Conservation (phyloP, 2,329 filamentous ascomycete genomes). For the Leptodontidium sp. region DNA sequence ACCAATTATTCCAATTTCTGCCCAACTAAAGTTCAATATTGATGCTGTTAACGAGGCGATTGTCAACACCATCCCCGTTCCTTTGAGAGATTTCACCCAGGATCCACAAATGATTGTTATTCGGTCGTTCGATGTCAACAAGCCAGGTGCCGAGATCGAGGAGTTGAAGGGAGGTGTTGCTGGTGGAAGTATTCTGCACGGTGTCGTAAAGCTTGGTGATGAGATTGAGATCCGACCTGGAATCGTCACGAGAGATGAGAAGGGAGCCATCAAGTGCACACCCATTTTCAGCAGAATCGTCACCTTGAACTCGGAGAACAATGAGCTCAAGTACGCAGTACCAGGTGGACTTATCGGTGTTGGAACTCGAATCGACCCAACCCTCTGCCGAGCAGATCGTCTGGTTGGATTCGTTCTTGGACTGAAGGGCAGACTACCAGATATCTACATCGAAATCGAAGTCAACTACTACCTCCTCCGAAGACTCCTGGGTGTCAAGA, state of each 20-base stretch:
- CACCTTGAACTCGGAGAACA: slow-evolving; percentile 95
- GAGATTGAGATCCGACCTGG: slow-evolving; percentile 99
- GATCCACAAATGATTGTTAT: slow-evolving; percentile 99
- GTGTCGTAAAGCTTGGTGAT: slow-evolving; percentile 95
- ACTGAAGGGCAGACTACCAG: slow-evolving; percentile 89
- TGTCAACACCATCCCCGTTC: slow-evolving; percentile 93
- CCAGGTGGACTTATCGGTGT: slow-evolving; percentile 98
- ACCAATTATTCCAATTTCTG: slow-evolving; percentile 95
- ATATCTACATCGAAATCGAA: slow-evolving; percentile 98
- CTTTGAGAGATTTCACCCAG: slow-evolving; percentile 86
- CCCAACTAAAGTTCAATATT: slow-evolving; percentile 99
- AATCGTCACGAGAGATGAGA: slow-evolving; percentile 94
- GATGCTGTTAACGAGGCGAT: slow-evolving; percentile 97
- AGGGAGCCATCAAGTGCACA: slow-evolving; percentile 93
- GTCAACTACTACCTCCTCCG: slow-evolving; percentile 99
- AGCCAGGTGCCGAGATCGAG: slow-evolving; percentile 98
- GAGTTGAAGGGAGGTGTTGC: slow-evolving; percentile 98
- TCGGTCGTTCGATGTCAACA: slow-evolving; percentile 99
- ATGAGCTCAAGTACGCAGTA: slow-evolving; percentile 97
- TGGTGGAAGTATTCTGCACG: slow-evolving; percentile 94
- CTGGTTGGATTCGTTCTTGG: slow-evolving; percentile 97
- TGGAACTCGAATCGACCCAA: slow-evolving; percentile 95
- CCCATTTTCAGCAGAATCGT: slow-evolving; percentile 97
- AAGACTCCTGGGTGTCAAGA: slow-evolving; percentile 93
- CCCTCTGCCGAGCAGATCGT: slow-evolving; percentile 97